phyloP scores from a whole-genome alignment of 495 filamentous ascomycete species.

The Parachaetomium inaequale region DNA sequence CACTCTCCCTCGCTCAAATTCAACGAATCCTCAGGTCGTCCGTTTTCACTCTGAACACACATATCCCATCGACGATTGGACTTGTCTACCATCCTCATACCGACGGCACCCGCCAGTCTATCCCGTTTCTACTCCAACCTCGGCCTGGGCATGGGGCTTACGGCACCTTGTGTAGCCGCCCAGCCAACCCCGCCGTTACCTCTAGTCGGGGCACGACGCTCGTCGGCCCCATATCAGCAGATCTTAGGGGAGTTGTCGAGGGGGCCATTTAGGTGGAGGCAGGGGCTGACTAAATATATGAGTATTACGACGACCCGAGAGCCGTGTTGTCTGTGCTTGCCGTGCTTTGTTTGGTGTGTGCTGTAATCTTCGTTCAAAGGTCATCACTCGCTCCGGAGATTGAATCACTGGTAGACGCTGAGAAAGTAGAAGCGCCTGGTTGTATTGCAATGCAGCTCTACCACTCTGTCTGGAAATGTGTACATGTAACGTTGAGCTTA shows the following conservation, averaged over 20 bases:
- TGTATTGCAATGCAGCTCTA: too few relatives aligned
- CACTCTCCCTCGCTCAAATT: slow-evolving; percentile 7
- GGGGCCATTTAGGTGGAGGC: slow-evolving; percentile 25
- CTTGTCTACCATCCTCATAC: slow-evolving; percentile 15
- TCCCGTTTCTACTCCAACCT: slow-evolving; percentile 11
- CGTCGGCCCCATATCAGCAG: slow-evolving; percentile 15
- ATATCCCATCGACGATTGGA: slow-evolving; percentile 19
- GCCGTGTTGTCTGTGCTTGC: background rate
- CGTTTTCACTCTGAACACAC: slow-evolving; percentile 8
- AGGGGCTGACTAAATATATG: slow-evolving; percentile 27
- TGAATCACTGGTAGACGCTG: too few relatives aligned
- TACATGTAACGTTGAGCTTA: too few relatives aligned
- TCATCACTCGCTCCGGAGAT: too few relatives aligned
- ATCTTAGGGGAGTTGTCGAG: slow-evolving; percentile 27
- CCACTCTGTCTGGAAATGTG: too few relatives aligned
- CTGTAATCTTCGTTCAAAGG: too few relatives aligned
- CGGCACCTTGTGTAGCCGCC: background rate
- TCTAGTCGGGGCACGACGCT: background rate
- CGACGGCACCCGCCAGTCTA: slow-evolving; percentile 19
- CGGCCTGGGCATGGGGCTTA: slow-evolving; percentile 10
- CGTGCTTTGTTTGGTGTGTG: background rate
- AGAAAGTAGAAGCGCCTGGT: too few relatives aligned
- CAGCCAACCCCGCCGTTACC: slow-evolving; percentile 5
- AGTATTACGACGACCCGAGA: slow-evolving; percentile 23
- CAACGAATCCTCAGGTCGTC: slow-evolving; percentile 11